Evolutionary conservation across 2,329 filamentous ascomycete species (phyloP), one percentile per base, ranked within the genome.

Genomic region (Fusarium xyrophilum): DNA sequence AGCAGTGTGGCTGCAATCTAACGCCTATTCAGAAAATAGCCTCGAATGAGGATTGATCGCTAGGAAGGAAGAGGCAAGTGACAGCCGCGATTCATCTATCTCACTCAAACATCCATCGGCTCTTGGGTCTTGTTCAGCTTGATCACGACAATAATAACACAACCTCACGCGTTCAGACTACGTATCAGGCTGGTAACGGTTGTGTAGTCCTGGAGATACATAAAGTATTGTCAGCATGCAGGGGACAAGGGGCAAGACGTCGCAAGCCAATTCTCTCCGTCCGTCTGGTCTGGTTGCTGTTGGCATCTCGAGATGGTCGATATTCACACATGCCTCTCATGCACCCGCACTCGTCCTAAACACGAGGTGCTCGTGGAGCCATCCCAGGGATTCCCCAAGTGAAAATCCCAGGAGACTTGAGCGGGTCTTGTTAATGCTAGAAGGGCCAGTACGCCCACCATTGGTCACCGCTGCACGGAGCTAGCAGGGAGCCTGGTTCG

Each of bases 391-490:
- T 75, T 76, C 74, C 71, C 74, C 74, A 74, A 74, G 70, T 73
- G 73, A 70, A 60, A 67, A 63, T 70, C 64, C 61, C 63, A 57
- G 68, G 69, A 75, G 67, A 69, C 67, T 68, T 65, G 62, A 61
- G 73, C 69, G 70, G 69, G 74, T 75, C 75, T 56, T 68, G 73
- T 75, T 70, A 72, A 75, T 73, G 65, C 66, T 60, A 68, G 59
- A 69, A 65, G 68, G 52, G 60, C 32, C 44, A 50, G 32, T 54
- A 50, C 62, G 52, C 44, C 56, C 57, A 39, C 70, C 67, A 78
- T 78, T 78, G 75, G 76, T 56, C 67, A 36, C 57, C 58, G 54
- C 50, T 50, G 73, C 73, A 77, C 77, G 74, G 73, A 75, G 75
- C 76, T 77, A 76, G 70, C 72, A 71, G 67, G 75, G 75, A 63